Base-by-base conservation (phyloP, 129 eudicot species). In the Flaveria brownii region DNA sequence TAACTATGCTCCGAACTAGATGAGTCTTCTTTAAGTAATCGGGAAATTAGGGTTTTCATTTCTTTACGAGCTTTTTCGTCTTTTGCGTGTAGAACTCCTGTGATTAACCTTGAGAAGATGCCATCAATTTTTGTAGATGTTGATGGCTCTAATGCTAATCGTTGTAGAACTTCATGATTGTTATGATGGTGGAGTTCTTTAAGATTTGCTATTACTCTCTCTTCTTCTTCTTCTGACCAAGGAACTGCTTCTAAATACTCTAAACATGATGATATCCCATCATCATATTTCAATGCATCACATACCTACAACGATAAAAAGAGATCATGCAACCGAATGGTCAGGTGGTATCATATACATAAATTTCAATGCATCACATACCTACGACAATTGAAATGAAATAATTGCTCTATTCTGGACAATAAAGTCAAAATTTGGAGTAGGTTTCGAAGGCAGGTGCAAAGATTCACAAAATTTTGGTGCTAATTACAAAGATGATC, bases 161-260 rank as follows among this genome's bases (percentile, higher is more conserved):
- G 85, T 71, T 87, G 91, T 70, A 93, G 77, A 26, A 93, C 90
- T 2, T 84, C 77, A 17, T 71, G 76, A 18, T 81, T 49, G 52
- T 77, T 76, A 50, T 67, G 75, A 56, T 88, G 89, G 62, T 87
- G 88, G 62, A 93, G 97, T 73, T 91, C 88, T 41, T 69, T 81
- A 1, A 93, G 88, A 74, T 77, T 84, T 22, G 83, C 80, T 57
- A 93, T 82, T 10, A 93, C 88, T 68, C 50, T 84, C 59, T 87
- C 98, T 90, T 93, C 97, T 79, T 93, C 98, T 51, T 81, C 91
- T 39, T 89, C 97, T 3, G 98, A 88, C 98, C 98, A 91, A 9
- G 98, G 98, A 26, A 87, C 87, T 2, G 97, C 91, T 75, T 88
- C 97, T 42, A 93, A 73, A 83, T 93, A 93, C 65, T 91, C 91